phyloP scores from a whole-genome alignment of 2,329 filamentous ascomycete species.

The Aaosphaeria pasadenensis region DNA sequence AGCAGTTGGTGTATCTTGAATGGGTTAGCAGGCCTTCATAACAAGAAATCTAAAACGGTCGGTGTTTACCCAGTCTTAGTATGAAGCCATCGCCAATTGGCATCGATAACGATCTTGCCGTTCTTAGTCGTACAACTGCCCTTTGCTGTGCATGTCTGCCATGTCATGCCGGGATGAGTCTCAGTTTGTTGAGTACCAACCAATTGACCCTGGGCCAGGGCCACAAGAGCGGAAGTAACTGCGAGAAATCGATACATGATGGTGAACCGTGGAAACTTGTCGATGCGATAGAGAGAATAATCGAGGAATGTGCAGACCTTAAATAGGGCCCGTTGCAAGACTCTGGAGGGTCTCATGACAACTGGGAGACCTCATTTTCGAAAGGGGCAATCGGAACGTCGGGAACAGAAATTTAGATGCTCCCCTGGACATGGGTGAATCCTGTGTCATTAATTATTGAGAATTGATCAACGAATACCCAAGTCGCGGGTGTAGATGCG shows the following conservation, averaged over 20 bases:
- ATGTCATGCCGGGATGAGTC: conserved; percentile 53
- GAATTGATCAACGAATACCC: no score
- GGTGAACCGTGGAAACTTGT: not conserved
- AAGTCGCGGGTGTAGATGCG: no score
- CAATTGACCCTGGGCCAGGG: conserved; percentile 49
- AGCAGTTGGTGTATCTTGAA: conserved; percentile 49
- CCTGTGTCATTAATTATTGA: no score
- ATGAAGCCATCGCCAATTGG: conserved; percentile 60
- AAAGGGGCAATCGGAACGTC: no score
- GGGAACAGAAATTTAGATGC: no score
- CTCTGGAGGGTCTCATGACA: no score
- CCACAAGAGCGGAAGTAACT: conserved; percentile 44
- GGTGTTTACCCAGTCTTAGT: conserved; percentile 18
- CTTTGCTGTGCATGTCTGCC: conserved; percentile 51
- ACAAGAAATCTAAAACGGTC: not conserved
- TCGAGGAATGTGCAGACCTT: no score
- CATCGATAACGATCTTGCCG: conserved; percentile 54
- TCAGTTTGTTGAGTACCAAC: conserved; percentile 50
- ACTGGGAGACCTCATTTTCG: no score
- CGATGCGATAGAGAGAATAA: no score
- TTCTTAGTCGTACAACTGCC: conserved; percentile 52
- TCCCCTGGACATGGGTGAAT: no score
- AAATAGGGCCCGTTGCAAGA: no score
- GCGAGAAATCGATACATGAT: conserved; percentile 34
- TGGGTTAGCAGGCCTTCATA: not conserved